Evolutionary conservation across 139 green algal genomes (phyloP), one percentile per base, ranked within the genome.

Genomic region (Chlamydomonas schloesseri): DNA sequence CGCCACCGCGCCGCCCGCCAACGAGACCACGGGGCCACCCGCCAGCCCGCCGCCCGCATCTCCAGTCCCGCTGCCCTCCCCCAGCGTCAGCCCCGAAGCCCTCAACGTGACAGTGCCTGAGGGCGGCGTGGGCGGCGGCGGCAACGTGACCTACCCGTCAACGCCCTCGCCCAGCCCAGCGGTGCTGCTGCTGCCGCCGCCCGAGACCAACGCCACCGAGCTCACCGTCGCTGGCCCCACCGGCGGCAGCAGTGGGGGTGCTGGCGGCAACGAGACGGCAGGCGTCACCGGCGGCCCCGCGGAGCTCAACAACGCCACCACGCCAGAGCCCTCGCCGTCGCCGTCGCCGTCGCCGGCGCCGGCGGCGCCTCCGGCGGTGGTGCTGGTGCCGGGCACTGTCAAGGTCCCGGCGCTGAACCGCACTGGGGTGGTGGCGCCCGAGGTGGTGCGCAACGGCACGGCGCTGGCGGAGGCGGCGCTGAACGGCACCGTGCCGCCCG

Each of bases 391-490:
- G 1, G 33, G 33, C 74, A 71, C 34, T 24, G 74, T 82, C 8
- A 57, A 10, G 3, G 34, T 57, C 3, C 74, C 74, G 33, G 33
- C 74, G 1, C 24, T 82, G 34, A 71, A 71, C 57, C 74, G 74
- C 57, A 55, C 57, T 0, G 74, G 74, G 2, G 57, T 57, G 74
- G 14, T 37, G 74, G 34, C 57, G 13, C 74, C 74, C 11, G 74
- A 82, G 57, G 74, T 57, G 57, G 42, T 71, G 29, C 55, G 74
- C 57, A 82, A 82, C 57, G 74, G 74, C 33, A 71, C 57, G 10
- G 28, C 71, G 74, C 33, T 82, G 23, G 57, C 57, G 57, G 74
- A 82, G 57, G 21, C 28, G 57, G 74, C 74, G 33, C 74, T 82
- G 8, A 57, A 57, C 55, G 74, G 74, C n/a, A 82, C 57, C 74